Evolutionary conservation across 2,329 filamentous ascomycete species (phyloP).

Genomic region (Pyrenophora tritici-repentis): DNA sequence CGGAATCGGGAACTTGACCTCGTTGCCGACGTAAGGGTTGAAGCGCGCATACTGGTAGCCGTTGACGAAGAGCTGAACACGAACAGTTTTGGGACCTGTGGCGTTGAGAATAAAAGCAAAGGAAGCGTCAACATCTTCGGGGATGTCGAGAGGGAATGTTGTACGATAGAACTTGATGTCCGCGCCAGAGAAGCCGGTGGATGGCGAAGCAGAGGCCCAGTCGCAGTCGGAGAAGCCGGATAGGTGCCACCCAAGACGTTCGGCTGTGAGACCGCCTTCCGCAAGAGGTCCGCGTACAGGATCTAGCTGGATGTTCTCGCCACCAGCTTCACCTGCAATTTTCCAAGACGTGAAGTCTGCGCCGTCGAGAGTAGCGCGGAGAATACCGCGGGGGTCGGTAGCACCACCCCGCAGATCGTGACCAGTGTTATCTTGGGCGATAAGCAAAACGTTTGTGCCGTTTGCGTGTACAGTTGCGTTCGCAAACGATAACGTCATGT

Average conservation of each 20-base stretch:
- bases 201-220: constrained; percentile 49
- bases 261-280: constrained; percentile 63
- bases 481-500: constrained; percentile 56
- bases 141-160: constrained; percentile 56
- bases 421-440: constrained; percentile 65
- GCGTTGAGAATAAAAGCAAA: constrained; percentile 61
- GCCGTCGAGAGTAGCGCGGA: constrained; percentile 56
- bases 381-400: constrained; percentile 58
- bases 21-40: constrained; percentile 65
- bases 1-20: constrained; percentile 64
- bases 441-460: constrained; percentile 55
- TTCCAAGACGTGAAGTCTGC: constrained; percentile 59
- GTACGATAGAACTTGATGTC: constrained; percentile 64
- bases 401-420: constrained; percentile 60
- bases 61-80: constrained; percentile 66
- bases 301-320: constrained; percentile 56
- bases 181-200: constrained; percentile 53
- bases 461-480: constrained; percentile 53
- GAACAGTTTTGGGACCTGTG: constrained; percentile 51
- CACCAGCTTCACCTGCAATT: constrained; percentile 62
- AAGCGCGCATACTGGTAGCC: constrained; percentile 68
- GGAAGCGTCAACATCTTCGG: constrained; percentile 59
- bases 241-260: constrained; percentile 64
- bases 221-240: constrained; percentile 58
- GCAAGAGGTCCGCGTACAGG: constrained; percentile 61